Conservation (phyloP, 345 rosid genomes). For the Acer saccharum region DNA sequence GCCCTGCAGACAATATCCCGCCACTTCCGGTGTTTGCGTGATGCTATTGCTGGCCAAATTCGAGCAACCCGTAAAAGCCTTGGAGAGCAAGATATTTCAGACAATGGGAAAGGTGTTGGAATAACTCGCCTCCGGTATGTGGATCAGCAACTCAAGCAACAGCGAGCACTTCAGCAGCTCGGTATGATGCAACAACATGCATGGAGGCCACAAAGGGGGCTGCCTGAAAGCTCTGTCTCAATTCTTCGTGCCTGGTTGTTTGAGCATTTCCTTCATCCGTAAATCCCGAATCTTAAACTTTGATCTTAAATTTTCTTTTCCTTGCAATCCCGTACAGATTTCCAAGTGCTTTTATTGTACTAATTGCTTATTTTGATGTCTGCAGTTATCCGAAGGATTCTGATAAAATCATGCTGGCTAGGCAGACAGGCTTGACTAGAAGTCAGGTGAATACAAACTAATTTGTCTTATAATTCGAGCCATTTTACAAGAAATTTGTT, state of each 20-base stretch:
- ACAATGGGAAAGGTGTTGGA: slow-evolving; percentile 60
- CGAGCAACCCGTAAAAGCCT: slow-evolving; percentile 64
- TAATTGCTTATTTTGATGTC: slow-evolving; percentile 5
- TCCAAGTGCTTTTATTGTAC: neutral
- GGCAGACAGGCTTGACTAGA: slow-evolving; percentile 96
- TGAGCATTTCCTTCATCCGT: slow-evolving; percentile 99
- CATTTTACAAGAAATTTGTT: neutral
- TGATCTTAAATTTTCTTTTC: neutral
- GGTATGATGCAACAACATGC: slow-evolving; percentile 91
- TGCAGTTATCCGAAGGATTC: slow-evolving; percentile 95
- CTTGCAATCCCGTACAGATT: neutral
- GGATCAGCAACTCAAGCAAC: slow-evolving; percentile 95
- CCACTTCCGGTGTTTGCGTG: slow-evolving; percentile 90
- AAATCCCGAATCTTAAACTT: slow-evolving; percentile 27
- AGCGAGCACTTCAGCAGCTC: slow-evolving; percentile 83
- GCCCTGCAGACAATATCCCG: slow-evolving; percentile 93
- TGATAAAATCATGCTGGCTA: slow-evolving; percentile 94
- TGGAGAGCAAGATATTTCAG: slow-evolving; percentile 75
- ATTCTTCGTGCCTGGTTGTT: slow-evolving; percentile 98
- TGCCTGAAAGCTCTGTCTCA: slow-evolving; percentile 91
- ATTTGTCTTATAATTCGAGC: slow-evolving; percentile 1
- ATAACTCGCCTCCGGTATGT: slow-evolving; percentile 85
- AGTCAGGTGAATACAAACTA: slow-evolving; percentile 65
- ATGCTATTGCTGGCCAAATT: slow-evolving; percentile 82
- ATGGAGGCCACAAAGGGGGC: slow-evolving; percentile 97